phyloP scores from a whole-genome alignment of 768 basidiomycete genomes.

The Clavulina sp. region DNA sequence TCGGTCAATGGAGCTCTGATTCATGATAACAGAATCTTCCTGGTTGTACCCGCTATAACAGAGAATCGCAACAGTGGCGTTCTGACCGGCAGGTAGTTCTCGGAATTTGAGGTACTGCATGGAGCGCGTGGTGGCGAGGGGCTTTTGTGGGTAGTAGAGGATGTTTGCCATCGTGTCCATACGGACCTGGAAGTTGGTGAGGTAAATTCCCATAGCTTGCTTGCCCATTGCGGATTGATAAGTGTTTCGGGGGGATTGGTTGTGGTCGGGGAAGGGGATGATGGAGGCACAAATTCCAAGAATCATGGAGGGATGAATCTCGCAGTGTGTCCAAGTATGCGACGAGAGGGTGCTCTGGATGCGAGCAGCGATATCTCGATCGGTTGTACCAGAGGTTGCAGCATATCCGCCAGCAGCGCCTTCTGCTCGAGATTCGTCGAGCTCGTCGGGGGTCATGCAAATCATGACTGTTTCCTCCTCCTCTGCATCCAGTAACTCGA shows the following conservation, averaged over 20 bases:
- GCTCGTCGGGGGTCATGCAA: slow-evolving; percentile 92
- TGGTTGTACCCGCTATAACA: slow-evolving; percentile 99
- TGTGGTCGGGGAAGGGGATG: slow-evolving; percentile 99
- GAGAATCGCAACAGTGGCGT: slow-evolving; percentile 93
- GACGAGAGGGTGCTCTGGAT: slow-evolving; percentile 70
- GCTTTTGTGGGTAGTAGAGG: slow-evolving; percentile 97
- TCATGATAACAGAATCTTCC: slow-evolving; percentile 99
- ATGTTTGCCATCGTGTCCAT: slow-evolving; percentile 99
- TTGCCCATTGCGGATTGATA: slow-evolving; percentile 99
- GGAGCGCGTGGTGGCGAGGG: slow-evolving; percentile 92
- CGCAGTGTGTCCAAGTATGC: slow-evolving; percentile 96
- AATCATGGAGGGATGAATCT: slow-evolving; percentile 99
- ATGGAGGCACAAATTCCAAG: slow-evolving; percentile 96
- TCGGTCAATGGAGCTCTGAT: slow-evolving; percentile 95
- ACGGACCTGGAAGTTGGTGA: slow-evolving; percentile 95
- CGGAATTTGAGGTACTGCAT: slow-evolving; percentile 99
- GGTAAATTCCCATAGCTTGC: slow-evolving; percentile 98
- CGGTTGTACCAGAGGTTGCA: slow-evolving; percentile 42
- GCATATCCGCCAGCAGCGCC: slow-evolving; percentile 34
- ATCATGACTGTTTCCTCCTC: slow-evolving; percentile 99
- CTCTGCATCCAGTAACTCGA: slow-evolving; percentile 92
- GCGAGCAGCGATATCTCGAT: slow-evolving; percentile 76
- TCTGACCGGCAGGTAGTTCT: slow-evolving; percentile 97
- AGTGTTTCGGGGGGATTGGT: slow-evolving; percentile 98
- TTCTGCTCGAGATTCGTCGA: slow-evolving; percentile 53